A percentile compares a stretch with the other conserved stretches of the same genome.
Conservation (phyloP, 2,329 filamentous ascomycete species). For the Malbranchea zuffiana region DNA sequence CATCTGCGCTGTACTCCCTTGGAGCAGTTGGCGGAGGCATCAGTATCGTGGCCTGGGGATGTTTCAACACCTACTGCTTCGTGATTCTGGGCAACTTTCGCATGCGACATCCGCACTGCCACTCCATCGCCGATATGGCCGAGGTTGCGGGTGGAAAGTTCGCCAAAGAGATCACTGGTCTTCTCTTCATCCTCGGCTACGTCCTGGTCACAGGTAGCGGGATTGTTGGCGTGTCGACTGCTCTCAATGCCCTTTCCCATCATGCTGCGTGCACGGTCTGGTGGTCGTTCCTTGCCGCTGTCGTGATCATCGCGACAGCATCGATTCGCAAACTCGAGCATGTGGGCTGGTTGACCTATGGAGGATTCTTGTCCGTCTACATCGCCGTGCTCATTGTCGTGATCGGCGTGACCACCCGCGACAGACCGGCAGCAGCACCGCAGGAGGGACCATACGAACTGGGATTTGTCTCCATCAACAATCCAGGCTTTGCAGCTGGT, state of each 20-base stretch:
- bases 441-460: slow-evolving; percentile 49
- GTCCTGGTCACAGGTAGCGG: slow-evolving; percentile 47
- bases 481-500: slow-evolving; percentile 48
- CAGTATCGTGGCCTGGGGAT: slow-evolving; percentile 39
- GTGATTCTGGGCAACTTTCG: slow-evolving; percentile 43
- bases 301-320: slow-evolving; percentile 40
- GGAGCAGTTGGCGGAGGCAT: slow-evolving; percentile 40
- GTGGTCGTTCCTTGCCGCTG: slow-evolving; percentile 45
- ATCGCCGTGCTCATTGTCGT: slow-evolving; percentile 49
- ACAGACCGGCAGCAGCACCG: slow-evolving; percentile 51
- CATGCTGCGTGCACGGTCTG: background rate
- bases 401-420: slow-evolving; percentile 46
- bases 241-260: slow-evolving; percentile 3
- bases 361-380: slow-evolving; percentile 49
- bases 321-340: slow-evolving; percentile 50
- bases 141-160: slow-evolving; percentile 43
- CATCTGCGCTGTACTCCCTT: slow-evolving; percentile 38
- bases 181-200: slow-evolving; percentile 48
- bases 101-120: slow-evolving; percentile 41
- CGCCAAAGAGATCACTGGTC: slow-evolving; percentile 44
- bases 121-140: slow-evolving; percentile 49
- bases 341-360: slow-evolving; percentile 52
- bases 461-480: slow-evolving; percentile 46
- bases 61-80: slow-evolving; percentile 40
- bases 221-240: slow-evolving; percentile 49